These are phyloP conservation scores for Fusarium concolor DNA, from an alignment of 2,329 filamentous ascomycete genomes.

Conservation along the genomic window DNA sequence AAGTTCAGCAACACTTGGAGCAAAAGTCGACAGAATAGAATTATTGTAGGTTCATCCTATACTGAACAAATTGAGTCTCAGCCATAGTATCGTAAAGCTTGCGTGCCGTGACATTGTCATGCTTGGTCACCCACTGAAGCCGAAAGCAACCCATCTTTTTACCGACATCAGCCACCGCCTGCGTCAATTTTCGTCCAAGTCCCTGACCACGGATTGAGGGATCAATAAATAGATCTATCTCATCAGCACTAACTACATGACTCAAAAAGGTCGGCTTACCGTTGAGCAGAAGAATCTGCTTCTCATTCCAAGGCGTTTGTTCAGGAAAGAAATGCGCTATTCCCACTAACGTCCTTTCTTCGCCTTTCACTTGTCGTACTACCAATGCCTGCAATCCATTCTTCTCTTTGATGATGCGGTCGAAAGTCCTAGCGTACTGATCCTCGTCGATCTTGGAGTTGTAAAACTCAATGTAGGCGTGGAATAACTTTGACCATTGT, in stretches of 20 bases:
- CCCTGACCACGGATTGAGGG: slow-evolving; percentile 8
- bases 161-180: slow-evolving; percentile 23
- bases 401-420: slow-evolving; percentile 23
- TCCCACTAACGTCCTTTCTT: slow-evolving; percentile 3
- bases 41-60: slow-evolving; percentile 15
- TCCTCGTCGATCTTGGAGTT: slow-evolving; percentile 18
- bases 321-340: slow-evolving; percentile 36
- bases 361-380: background rate
- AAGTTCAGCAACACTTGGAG: no score
- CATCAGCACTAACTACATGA: background rate
- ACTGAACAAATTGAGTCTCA: slow-evolving; percentile 31
- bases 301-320: slow-evolving; percentile 36
- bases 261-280: background rate
- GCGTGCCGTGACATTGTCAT: slow-evolving; percentile 23
- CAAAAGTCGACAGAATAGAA: rapidly evolving
- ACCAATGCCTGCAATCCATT: slow-evolving; percentile 23
- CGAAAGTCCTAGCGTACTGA: slow-evolving; percentile 23
- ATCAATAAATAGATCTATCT: slow-evolving; percentile 22
- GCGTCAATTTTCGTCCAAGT: slow-evolving; percentile 18
- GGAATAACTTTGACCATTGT: slow-evolving; percentile 25
- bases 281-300: slow-evolving; percentile 28
- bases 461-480: slow-evolving; percentile 32
- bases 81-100: slow-evolving; percentile 31
- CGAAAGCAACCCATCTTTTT: slow-evolving; percentile 25
- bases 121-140: slow-evolving; percentile 35